Percentiles rank a stretch among this genome's conserved stretches.
Conservation (phyloP, 2,329 filamentous ascomycete species). For the Lachnellula subtilissima region DNA sequence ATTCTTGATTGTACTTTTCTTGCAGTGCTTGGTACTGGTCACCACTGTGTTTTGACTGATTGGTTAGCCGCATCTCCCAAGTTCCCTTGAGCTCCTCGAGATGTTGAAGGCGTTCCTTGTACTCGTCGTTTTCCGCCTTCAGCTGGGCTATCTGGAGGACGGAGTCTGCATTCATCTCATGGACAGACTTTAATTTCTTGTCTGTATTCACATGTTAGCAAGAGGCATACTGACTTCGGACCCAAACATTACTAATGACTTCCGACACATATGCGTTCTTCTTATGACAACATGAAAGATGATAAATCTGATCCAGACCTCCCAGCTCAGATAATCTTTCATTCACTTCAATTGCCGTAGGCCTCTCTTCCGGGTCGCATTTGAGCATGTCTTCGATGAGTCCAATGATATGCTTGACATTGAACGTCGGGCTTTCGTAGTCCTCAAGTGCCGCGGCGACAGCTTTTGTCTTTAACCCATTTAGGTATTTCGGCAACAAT, state of each 20-base stretch:
- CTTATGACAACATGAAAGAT: constrained; percentile 41
- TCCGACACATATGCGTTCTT: constrained; percentile 31
- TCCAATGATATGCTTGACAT: constrained; percentile 36
- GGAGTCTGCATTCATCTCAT: constrained; percentile 4
- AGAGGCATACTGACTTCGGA: not conserved
- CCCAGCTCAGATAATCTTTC: constrained; percentile 42
- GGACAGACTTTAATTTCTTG: constrained; percentile 15
- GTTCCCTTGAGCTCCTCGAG: constrained; percentile 16
- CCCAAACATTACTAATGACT: constrained; percentile 31
- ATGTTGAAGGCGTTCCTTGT: constrained; percentile 15
- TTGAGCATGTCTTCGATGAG: constrained; percentile 50
- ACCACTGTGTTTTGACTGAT: constrained; percentile 19
- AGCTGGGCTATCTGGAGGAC: constrained; percentile 6
- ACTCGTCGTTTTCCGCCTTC: constrained; percentile 9
- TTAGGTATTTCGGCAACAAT: constrained; percentile 14
- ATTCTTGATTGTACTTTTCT: constrained; percentile 18
- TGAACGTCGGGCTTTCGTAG: constrained; percentile 13
- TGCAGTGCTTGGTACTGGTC: constrained; percentile 19
- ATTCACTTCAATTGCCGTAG: constrained; percentile 47
- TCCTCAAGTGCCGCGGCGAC: constrained; percentile 11
- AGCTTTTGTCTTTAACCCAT: constrained; percentile 12
- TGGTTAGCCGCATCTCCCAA: constrained; percentile 17
- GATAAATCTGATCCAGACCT: constrained; percentile 45
- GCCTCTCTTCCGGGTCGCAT: constrained; percentile 44
- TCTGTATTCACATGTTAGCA: constrained; percentile 11